Evolutionary conservation across 225 moss, liverwort and hornwort genomes (phyloP), one percentile per base, ranked within the genome.

Genomic region (Bryum argenteum): DNA sequence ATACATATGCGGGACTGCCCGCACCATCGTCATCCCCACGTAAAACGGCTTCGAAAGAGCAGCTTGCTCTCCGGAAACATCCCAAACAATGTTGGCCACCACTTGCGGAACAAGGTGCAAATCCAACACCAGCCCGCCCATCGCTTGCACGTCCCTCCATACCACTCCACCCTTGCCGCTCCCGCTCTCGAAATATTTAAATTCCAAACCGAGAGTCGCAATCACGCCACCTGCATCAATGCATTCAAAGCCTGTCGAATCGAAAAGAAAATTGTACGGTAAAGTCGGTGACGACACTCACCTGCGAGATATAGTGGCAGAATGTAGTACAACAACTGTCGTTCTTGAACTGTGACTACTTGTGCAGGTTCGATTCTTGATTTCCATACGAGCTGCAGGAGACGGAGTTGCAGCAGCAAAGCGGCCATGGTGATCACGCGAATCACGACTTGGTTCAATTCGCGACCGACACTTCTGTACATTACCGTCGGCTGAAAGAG

Each of bases 81-180:
- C 76, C 88, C 88, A 82, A 37, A 82, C 23, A 4, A 69, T 56
- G 48, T 88, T 88, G 1, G 75, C 82, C 15, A 77, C 33, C 18
- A 85, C 80, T 74, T 83, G 85, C 1, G 78, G 80, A 43, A 88
- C 65, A 23, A 88, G 76, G 43, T 85, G 78, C 6, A 83, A 74
- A 37, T 85, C 88, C 48, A 80, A 9, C 11, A 88, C 26, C 10
- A 88, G 65, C 23, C 78, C 85, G 15, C 58, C 57, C 8, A 73
- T 80, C 6, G 68, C 82, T 20, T 67, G 80, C 6, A 76, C 9
- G 21, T 65, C 80, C 60, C 78, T 72, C 88, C 82, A 75, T 33
- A 33, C 33, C 50, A 80, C 41, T 24, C 80, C 80, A 23, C 74
- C 66, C 44, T 77, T 70, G 57, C 63, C 63, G 1, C 8, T 40